Conservation (phyloP, 1,284 basidiomycete species). For the Blastosporella zonata region DNA sequence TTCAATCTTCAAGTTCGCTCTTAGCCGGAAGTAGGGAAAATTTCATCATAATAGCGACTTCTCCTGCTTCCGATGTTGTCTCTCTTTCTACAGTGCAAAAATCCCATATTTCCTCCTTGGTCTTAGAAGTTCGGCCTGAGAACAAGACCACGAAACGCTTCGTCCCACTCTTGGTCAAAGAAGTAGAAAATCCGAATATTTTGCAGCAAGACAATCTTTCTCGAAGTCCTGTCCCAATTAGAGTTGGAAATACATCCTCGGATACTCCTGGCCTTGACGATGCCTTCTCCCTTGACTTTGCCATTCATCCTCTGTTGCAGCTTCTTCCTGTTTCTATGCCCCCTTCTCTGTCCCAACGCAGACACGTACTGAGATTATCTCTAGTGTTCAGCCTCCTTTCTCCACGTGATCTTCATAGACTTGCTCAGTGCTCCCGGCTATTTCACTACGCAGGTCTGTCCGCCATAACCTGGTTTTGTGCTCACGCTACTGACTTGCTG, state of each 20-base stretch:
- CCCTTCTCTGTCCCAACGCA: constrained; percentile 54
- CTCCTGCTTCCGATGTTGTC: not conserved
- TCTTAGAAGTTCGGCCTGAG: not conserved
- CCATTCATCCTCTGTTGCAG: constrained; percentile 15
- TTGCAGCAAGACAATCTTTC: not conserved
- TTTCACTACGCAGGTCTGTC: constrained; percentile 63
- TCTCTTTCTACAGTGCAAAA: not conserved
- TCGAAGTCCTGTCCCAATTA: no score
- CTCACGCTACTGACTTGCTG: not conserved
- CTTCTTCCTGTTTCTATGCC: constrained; percentile 51
- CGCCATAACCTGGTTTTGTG: not conserved
- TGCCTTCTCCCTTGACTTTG: constrained; percentile 36
- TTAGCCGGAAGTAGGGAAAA: not conserved
- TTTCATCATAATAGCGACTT: not conserved
- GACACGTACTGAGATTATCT: constrained; percentile 49
- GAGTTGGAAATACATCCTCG: not conserved
- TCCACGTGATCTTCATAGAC: constrained; percentile 38
- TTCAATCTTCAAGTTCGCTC: not conserved
- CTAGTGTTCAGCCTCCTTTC: constrained; percentile 51
- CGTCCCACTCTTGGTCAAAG: constrained; percentile 19
- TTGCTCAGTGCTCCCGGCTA: constrained; percentile 50
- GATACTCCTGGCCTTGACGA: no score
- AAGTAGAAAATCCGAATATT: not conserved
- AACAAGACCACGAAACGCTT: constrained; percentile 16
- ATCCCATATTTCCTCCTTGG: not conserved